A percentile compares a stretch with the other conserved stretches of the same genome.
phyloP scores from a whole-genome alignment of 2,329 filamentous ascomycete genomes.

The Coniosporium tulheliwenetii region DNA sequence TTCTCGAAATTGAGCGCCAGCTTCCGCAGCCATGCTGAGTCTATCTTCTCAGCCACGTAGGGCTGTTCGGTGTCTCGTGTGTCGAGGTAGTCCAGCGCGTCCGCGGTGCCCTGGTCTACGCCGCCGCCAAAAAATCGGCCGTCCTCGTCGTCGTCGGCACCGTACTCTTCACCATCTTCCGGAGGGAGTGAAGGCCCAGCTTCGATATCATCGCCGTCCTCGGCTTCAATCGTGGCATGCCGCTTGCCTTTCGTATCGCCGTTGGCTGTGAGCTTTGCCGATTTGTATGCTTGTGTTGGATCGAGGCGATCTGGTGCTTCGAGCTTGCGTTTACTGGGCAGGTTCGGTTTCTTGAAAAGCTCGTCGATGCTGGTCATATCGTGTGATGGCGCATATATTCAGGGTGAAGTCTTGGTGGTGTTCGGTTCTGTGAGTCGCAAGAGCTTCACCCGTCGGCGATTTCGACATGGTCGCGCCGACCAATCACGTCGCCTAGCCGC shows the following conservation, averaged over 20 bases:
- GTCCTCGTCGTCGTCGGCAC: slow-evolving; percentile 58
- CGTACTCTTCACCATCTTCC: slow-evolving; percentile 29
- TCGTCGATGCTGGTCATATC: slow-evolving; percentile 46
- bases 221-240: slow-evolving; percentile 32
- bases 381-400: too few relatives aligned
- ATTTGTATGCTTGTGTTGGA: slow-evolving; percentile 44
- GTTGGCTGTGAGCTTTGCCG: slow-evolving; percentile 36
- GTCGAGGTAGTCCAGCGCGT: slow-evolving; percentile 81
- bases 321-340: slow-evolving; percentile 42
- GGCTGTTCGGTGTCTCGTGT: slow-evolving; percentile 40
- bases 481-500: too few relatives aligned
- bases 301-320: slow-evolving; percentile 31
- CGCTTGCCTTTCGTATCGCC: slow-evolving; percentile 33
- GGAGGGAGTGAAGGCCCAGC: slow-evolving; percentile 18
- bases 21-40: slow-evolving; percentile 68
- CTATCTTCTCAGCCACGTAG: slow-evolving; percentile 57
- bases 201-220: slow-evolving; percentile 28
- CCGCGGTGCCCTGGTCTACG: slow-evolving; percentile 62
- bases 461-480: too few relatives aligned
- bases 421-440: too few relatives aligned
- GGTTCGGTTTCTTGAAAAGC: slow-evolving; percentile 42
- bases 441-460: too few relatives aligned
- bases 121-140: slow-evolving; percentile 93
- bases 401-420: too few relatives aligned
- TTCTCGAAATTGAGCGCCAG: slow-evolving; percentile 75